Evolutionary conservation across 352 stramenopile species (phyloP), one percentile per base, ranked within the genome.

Genomic region (Phytophthora podocarpi): DNA sequence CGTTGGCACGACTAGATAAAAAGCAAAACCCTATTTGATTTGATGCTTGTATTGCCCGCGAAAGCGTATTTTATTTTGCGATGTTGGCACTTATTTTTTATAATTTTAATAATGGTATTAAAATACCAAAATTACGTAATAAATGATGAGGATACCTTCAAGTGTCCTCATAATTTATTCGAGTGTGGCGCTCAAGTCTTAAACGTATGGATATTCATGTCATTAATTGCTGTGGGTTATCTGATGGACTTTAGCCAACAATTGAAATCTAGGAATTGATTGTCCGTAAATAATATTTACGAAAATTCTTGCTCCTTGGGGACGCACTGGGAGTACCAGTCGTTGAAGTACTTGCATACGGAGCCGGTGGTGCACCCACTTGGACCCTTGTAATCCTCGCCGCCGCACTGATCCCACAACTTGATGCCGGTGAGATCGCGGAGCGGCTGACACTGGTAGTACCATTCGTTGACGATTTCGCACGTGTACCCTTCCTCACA

Each of bases 311-410:
- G 40, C 21, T 71, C 63, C 26, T 71, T 69, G 2, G 75, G 75
- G 8, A 84, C 70, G 37, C 75, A 84, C 52, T 84, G 75, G 28
- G 70, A 77, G 67, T 82, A 84, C 75, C 75, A 84, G 2, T 67
- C 30, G 35, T 75, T 78, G 46, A 67, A 67, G 35, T 41, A 51
- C 11, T 71, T 66, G 72, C 75, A 84, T 21, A 66, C 59, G 9
- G 72, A 35, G n/a, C 68, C 69, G 2, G 26, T 32, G 16, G 32
- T 36, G 32, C 64, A 72, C 12, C 61, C 36, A 4, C 32, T 48
- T 10, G 27, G 20, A 7, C 64, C 64, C 8, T 21, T 30, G 46
- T 69, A 65, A 28, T 59, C 58, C 3, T 46, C 31, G 4, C 64
- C 64, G 35, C 58, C 64, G 28, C 64, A 74, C 31, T 70, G 59